These are phyloP conservation scores for Boletus rex-veris DNA, from an alignment of 768 basidiomycete genomes.

Conservation along the genomic window DNA sequence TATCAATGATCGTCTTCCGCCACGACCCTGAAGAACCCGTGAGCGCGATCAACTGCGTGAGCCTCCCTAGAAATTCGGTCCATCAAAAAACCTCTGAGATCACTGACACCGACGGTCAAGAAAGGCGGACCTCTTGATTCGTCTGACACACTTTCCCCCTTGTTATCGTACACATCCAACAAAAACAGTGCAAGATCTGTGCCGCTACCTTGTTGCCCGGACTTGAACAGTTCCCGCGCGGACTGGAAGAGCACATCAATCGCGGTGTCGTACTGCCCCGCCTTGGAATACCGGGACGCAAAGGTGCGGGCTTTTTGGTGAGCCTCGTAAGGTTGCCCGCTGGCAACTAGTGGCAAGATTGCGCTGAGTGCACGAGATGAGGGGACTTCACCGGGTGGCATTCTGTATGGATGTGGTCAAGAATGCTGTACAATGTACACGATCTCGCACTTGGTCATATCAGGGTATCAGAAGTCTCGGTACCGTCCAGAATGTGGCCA, in stretches of 20 bases:
- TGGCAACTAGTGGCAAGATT: conserved; percentile 67
- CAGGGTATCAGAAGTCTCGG: conserved; percentile 24
- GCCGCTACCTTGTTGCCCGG: conserved; percentile 85
- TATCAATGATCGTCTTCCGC: conserved; percentile 88
- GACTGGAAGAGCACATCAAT: conserved; percentile 92
- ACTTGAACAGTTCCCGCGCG: conserved; percentile 83
- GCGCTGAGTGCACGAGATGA: conserved; percentile 70
- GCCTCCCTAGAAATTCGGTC: conserved; percentile 50
- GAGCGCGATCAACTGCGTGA: conserved; percentile 90
- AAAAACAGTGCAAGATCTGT: conserved; percentile 79
- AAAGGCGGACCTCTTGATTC: conserved; percentile 70
- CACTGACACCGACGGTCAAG: neutral
- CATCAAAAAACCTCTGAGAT: neutral
- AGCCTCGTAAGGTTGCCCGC: conserved; percentile 81
- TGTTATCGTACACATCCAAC: conserved; percentile 78
- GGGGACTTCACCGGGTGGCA: conserved; percentile 32
- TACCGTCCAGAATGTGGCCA: neutral
- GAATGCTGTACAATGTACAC: neutral
- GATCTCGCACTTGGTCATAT: neutral
- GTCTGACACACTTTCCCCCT: conserved; percentile 67
- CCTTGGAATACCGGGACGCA: conserved; percentile 81
- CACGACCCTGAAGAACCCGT: conserved; percentile 76
- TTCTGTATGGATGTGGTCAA: conserved; percentile 13
- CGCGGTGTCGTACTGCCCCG: conserved; percentile 77
- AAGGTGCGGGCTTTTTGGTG: conserved; percentile 98